Evolutionary conservation across 2,329 filamentous ascomycete species (phyloP), one percentile per base, ranked within the genome.

Genomic region (Penicillium sp.): DNA sequence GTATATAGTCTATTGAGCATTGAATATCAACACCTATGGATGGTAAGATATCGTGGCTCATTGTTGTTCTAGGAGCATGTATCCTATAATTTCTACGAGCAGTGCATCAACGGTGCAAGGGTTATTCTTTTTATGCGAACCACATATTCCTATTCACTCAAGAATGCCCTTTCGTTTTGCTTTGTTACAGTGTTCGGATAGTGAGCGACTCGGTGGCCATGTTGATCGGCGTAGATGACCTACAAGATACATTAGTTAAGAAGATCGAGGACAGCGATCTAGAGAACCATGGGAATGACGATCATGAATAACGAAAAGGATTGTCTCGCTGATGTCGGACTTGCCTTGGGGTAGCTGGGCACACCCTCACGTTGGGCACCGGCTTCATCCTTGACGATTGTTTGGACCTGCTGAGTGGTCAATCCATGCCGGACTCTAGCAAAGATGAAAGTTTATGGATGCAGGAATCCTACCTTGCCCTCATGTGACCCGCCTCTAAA

Each of bases 181-280:
- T 60, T 64, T 43, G 53, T 53, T 33, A 61, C 33, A 13, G 56
- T 58, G 17, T 38, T 53, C 3, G 61, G 63, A 45, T 59, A 57
- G 41, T 63, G 61, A 22, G 58, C 57, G 13, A 64, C 60, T 22
- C 47, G 51, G 29, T 64, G 58, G n/a, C 60, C 59, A 39, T 65
- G 59, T 43, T 64, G 62, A 33, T 64, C 58, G 7, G 41, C 53
- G 33, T 58, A 62, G 38, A 65, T 57, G 21, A 62, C 56, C 60
- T 62, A 12, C 7, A 37, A 40, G 4, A 9, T 42, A n/a, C 26
- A 13, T 28, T 21, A 7, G 40, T 21, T 7, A 21, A 8, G 39
- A 17, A 15, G 5, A 35, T 8, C 19, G 2, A 26, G 32, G 31
- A 6, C 22, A 47, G 28, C 17, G 6, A 33, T 13, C 8, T 15